phyloP scores from a whole-genome alignment of 345 rosid species.

The Salix arbutifolia region DNA sequence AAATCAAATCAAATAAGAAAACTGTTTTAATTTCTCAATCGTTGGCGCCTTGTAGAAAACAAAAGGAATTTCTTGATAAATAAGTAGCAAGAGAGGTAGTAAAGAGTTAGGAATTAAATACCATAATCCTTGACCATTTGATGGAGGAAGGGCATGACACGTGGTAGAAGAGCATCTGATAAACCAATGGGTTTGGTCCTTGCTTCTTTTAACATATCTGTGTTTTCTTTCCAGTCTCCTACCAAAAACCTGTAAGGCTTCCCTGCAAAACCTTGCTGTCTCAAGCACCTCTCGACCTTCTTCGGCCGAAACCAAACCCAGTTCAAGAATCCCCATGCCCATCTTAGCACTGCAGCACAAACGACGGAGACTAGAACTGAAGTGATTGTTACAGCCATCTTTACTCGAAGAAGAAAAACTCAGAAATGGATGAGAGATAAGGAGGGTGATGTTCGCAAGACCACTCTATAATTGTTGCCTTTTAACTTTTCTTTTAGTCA shows the following conservation, averaged over 20 bases:
- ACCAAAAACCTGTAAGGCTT: slow-evolving; percentile 31
- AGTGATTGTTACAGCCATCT: not conserved
- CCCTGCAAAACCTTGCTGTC: slow-evolving; percentile 43
- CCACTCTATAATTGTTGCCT: no score
- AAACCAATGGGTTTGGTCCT: slow-evolving; percentile 28
- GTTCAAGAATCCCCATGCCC: slow-evolving; percentile 28
- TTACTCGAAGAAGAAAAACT: no score
- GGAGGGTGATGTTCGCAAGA: no score
- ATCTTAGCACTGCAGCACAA: not conserved
- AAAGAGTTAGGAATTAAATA: not conserved
- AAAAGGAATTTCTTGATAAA: no score
- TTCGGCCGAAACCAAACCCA: slow-evolving; percentile 49
- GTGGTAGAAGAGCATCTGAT: slow-evolving; percentile 33
- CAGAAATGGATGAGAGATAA: no score
- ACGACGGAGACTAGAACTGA: not conserved
- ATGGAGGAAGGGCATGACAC: slow-evolving; percentile 34
- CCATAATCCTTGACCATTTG: slow-evolving; percentile 32
- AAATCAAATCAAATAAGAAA: no score
- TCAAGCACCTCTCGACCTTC: slow-evolving; percentile 41
- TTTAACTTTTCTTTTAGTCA: no score
- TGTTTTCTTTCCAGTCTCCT: slow-evolving; percentile 39
- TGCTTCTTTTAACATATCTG: slow-evolving; percentile 24
- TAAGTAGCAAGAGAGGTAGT: not conserved
- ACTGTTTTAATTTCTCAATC: no score
- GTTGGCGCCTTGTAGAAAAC: no score